Evolutionary conservation across 768 basidiomycete genomes (phyloP).

Genomic region (Sporobolomyces phaffii): DNA sequence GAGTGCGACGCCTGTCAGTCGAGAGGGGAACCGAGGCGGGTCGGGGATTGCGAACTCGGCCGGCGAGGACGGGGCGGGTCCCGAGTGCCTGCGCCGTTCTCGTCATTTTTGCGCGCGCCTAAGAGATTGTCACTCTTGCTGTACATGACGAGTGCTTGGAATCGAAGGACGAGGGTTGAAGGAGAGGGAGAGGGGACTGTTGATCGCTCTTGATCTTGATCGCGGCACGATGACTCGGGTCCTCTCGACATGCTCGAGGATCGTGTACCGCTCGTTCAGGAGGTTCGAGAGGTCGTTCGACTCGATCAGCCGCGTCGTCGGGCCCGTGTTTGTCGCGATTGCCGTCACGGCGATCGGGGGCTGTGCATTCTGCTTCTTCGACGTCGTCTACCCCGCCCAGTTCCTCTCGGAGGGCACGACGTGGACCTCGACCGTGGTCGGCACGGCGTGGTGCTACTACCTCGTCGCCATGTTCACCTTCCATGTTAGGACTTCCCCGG

Average conservation of each 20-base stretch:
- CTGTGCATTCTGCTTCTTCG: slow-evolving; percentile 75
- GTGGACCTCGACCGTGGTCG: slow-evolving; percentile 5
- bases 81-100: neutral
- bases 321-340: slow-evolving; percentile 80
- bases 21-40: neutral
- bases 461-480: slow-evolving; percentile 36
- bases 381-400: slow-evolving; percentile 46
- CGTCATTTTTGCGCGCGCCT: neutral
- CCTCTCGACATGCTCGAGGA: neutral
- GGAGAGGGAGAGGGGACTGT: neutral
- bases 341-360: slow-evolving; percentile 64
- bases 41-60: neutral
- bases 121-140: neutral
- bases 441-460: slow-evolving; percentile 25
- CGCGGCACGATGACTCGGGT: neutral
- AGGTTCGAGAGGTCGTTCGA: slow-evolving; percentile 15
- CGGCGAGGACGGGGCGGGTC: neutral
- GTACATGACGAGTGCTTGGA: neutral
- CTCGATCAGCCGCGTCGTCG: slow-evolving; percentile 75
- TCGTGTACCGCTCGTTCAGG: slow-evolving; percentile 11
- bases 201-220: neutral
- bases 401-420: slow-evolving; percentile 20
- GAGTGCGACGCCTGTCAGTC: neutral
- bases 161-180: neutral
- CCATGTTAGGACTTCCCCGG: too few species aligned